These are phyloP conservation scores for Fusarium nodosum DNA, from an alignment of 2,329 filamentous ascomycete species.

Conservation along the genomic window DNA sequence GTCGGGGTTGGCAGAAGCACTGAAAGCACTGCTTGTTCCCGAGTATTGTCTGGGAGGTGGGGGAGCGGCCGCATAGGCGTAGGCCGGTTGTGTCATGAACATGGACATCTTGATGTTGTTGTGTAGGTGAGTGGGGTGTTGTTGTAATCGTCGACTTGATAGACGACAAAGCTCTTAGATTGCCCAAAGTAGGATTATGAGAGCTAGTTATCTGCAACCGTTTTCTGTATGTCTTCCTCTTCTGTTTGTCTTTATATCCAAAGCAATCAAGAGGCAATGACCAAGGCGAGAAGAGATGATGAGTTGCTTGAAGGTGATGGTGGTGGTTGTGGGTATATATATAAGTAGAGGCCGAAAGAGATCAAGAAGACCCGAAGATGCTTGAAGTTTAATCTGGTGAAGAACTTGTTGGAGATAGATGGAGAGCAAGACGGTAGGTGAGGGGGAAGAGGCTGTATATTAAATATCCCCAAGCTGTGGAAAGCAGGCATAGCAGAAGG, in stretches of 20 bases:
- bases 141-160: slow-evolving; percentile 26
- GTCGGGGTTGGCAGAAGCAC: slow-evolving; percentile 91
- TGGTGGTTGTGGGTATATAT: slow-evolving; percentile 20
- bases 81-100: slow-evolving; percentile 55
- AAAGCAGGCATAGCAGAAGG: slow-evolving; percentile 31
- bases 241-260: slow-evolving; percentile 35
- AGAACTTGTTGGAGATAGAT: slow-evolving; percentile 45
- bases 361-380: slow-evolving; percentile 39
- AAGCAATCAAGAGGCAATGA: slow-evolving; percentile 32
- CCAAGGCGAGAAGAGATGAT: slow-evolving; percentile 10
- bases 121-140: slow-evolving; percentile 25
- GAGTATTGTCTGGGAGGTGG: slow-evolving; percentile 74
- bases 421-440: slow-evolving; percentile 40
- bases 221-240: slow-evolving; percentile 31
- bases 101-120: slow-evolving; percentile 53
- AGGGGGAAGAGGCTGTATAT: slow-evolving; percentile 52
- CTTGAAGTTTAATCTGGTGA: slow-evolving; percentile 35
- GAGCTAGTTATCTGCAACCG: slow-evolving; percentile 28
- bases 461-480: slow-evolving; percentile 51
- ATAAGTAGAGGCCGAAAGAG: slow-evolving; percentile 20
- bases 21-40: slow-evolving; percentile 92
- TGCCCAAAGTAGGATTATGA: slow-evolving; percentile 27
- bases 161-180: slow-evolving; percentile 37
- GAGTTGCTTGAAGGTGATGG: slow-evolving; percentile 31
- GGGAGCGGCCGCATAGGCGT: slow-evolving; percentile 52